Evolutionary conservation across 306 rosid species (phyloP).

Genomic region (Fragaria vesca): DNA sequence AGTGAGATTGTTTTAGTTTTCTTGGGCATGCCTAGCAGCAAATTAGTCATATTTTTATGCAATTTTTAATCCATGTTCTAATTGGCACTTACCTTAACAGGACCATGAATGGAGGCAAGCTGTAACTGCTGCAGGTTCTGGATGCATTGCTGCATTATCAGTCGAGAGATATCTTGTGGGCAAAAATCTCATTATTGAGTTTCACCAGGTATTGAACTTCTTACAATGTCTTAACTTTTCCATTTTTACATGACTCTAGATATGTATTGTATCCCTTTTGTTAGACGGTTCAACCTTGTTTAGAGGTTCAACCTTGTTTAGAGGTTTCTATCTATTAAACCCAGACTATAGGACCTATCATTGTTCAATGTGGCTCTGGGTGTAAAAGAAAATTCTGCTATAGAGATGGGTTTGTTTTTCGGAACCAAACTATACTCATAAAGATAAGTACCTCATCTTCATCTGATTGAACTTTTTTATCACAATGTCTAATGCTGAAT

Average conservation of each 20-base stretch:
- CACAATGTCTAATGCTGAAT: neutral
- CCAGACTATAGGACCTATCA: conserved; percentile 4
- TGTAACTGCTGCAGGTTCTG: conserved; percentile 95
- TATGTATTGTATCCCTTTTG: neutral
- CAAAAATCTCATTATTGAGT: conserved; percentile 73
- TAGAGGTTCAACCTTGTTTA: neutral
- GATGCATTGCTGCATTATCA: conserved; percentile 91
- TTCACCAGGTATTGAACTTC: conserved; percentile 78
- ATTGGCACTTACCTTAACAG: conserved; percentile 29
- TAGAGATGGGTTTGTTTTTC: neutral
- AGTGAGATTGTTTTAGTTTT: neutral
- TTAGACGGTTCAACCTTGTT: neutral
- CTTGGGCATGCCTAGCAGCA: conserved; percentile 4
- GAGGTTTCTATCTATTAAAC: conserved; percentile 7
- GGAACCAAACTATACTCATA: neutral
- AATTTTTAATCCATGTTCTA: conserved; percentile 14
- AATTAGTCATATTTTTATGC: conserved; percentile 5
- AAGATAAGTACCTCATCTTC: neutral
- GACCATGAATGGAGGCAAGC: conserved; percentile 99
- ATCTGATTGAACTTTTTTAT: neutral
- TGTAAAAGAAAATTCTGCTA: conserved; percentile 12
- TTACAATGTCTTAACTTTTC: conserved; percentile 16
- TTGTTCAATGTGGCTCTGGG: conserved; percentile 18
- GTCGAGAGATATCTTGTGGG: conserved; percentile 94
- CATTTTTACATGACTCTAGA: conserved; percentile 15